Conservation (phyloP, 139 green algal species). For the Volvox reticuliferus region DNA sequence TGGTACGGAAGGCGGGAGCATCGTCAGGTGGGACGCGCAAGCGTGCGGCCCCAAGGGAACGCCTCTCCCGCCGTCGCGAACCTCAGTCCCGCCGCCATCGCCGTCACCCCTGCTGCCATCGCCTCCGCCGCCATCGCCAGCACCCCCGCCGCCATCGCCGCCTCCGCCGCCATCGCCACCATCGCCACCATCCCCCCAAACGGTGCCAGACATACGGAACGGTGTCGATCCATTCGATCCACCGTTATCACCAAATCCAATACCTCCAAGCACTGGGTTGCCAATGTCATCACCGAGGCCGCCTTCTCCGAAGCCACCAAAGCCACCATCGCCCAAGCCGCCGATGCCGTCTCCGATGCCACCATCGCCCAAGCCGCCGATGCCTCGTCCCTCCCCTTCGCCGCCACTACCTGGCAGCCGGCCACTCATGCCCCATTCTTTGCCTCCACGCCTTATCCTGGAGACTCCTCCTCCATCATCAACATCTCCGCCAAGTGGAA, state of each 20-base stretch:
- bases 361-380: neutral
- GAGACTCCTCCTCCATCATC: neutral
- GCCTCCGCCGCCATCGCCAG: neutral
- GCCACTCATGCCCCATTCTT: neutral
- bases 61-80: neutral
- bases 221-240: neutral
- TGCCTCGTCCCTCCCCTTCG: neutral
- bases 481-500: neutral
- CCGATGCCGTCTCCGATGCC: neutral
- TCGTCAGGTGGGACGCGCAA: conserved; percentile 2
- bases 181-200: neutral
- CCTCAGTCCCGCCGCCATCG: neutral
- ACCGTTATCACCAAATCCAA: neutral
- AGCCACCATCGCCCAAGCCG: neutral
- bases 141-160: neutral
- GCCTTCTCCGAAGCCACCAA: neutral
- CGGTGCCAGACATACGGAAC: neutral
- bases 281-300: neutral
- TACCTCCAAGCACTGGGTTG: neutral
- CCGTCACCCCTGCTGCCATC: neutral
- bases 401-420: neutral
- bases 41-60: conserved; percentile 24
- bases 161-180: neutral
- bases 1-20: neutral
- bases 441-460: neutral